These are phyloP conservation scores for Saccharomycopsis sp. DNA, from an alignment of 805 yeast genomes.

Conservation along the genomic window DNA sequence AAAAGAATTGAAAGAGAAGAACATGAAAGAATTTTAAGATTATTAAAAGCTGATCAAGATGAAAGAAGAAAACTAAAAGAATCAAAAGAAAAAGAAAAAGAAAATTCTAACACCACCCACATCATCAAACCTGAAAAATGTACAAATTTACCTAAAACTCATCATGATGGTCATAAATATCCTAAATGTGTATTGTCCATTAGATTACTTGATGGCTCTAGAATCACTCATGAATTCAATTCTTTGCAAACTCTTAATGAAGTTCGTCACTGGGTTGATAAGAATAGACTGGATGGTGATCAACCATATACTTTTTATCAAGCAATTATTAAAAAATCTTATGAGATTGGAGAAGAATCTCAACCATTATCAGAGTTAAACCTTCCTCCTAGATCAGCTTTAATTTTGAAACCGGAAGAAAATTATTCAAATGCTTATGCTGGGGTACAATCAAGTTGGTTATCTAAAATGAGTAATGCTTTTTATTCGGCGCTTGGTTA, in stretches of 20 bases:
- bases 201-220: slow-evolving; percentile 56
- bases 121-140: not conserved
- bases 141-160: not conserved
- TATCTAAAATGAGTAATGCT: slow-evolving; percentile 26
- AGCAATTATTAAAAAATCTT: slow-evolving; percentile 51
- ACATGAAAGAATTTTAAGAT: slow-evolving; percentile 40
- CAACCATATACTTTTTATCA: slow-evolving; percentile 38
- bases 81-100: not conserved
- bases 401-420: slow-evolving; percentile 56
- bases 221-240: slow-evolving; percentile 41
- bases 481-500: slow-evolving; percentile 27
- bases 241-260: slow-evolving; percentile 36
- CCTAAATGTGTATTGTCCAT: slow-evolving; percentile 33
- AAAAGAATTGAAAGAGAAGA: slow-evolving; percentile 36
- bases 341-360: slow-evolving; percentile 51
- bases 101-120: not conserved
- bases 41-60: slow-evolving; percentile 42
- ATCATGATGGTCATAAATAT: not conserved
- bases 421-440: slow-evolving; percentile 24
- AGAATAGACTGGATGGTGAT: slow-evolving; percentile 36
- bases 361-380: slow-evolving; percentile 42
- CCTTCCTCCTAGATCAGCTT: slow-evolving; percentile 61
- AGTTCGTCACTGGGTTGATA: slow-evolving; percentile 55
- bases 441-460: slow-evolving; percentile 21
- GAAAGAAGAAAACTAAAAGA: slow-evolving; percentile 28